Percentiles rank a stretch among this genome's conserved stretches.
These are phyloP conservation scores for Tylopilus plumbeoviolaceoides DNA, from an alignment of 768 basidiomycete genomes.

Conservation along the genomic window DNA sequence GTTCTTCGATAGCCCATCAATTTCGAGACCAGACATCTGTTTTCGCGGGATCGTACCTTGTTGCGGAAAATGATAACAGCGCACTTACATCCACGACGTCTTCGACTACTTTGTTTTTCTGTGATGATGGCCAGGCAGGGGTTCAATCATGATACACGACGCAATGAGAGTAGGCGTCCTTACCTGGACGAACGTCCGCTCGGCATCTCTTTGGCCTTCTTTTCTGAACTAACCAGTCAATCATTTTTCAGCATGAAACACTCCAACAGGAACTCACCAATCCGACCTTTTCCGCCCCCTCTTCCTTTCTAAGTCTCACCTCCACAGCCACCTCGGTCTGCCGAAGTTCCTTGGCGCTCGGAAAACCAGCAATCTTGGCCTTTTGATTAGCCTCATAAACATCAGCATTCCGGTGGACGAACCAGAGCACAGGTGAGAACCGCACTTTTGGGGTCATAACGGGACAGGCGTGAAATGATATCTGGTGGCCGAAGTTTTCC, in stretches of 20 bases:
- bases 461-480: conserved; percentile 51
- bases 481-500: conserved; percentile 81
- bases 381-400: conserved; percentile 71
- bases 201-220: too few relatives aligned
- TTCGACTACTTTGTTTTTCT: too few relatives aligned
- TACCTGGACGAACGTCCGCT: too few relatives aligned
- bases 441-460: conserved; percentile 57
- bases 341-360: conserved; percentile 74
- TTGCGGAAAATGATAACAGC: too few relatives aligned
- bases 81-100: too few relatives aligned
- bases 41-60: conserved; percentile 46
- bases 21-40: neutral
- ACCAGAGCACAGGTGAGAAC: conserved; percentile 9
- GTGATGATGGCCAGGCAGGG: too few relatives aligned
- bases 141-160: too few relatives aligned
- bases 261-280: conserved; percentile 46
- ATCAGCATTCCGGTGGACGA: neutral
- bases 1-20: conserved; percentile 58
- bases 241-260: neutral
- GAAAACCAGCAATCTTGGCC: conserved; percentile 67
- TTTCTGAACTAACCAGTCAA: too few relatives aligned
- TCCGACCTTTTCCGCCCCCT: conserved; percentile 69
- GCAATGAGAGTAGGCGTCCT: too few relatives aligned
- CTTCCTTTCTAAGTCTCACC: conserved; percentile 61
- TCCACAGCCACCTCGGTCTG: conserved; percentile 65